These are phyloP conservation scores for Antrodiella citrinella DNA, from an alignment of 768 basidiomycete genomes.

Conservation along the genomic window DNA sequence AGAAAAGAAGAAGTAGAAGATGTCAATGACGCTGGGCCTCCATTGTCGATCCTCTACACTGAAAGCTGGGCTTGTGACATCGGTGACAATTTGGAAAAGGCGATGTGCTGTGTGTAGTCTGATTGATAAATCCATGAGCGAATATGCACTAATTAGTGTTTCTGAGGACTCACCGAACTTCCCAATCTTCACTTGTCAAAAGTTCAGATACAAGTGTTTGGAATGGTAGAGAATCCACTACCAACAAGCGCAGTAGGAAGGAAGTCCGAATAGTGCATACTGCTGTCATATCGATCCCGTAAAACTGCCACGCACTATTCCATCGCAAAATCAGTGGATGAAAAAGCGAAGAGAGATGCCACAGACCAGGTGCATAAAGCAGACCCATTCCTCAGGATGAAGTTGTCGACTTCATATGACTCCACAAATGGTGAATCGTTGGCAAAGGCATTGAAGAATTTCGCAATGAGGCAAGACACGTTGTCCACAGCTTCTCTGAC, in stretches of 20 bases:
- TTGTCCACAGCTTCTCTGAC: conserved; percentile 40
- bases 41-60: conserved; percentile 59
- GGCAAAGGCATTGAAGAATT: conserved; percentile 55
- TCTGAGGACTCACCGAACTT: conserved; percentile 47
- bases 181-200: conserved; percentile 33
- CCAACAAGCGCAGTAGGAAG: conserved; percentile 49
- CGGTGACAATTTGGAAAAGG: conserved; percentile 58
- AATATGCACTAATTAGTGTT: no score
- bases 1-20: conserved; percentile 55
- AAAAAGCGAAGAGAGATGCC: neutral
- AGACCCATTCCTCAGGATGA: conserved; percentile 54
- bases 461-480: conserved; percentile 44
- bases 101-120: conserved; percentile 48
- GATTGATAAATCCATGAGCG: neutral
- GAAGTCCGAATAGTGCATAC: conserved; percentile 45
- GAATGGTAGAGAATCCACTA: conserved; percentile 59
- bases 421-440: conserved; percentile 54
- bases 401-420: conserved; percentile 64
- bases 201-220: conserved; percentile 37
- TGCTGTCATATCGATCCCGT: conserved; percentile 51
- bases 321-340: neutral
- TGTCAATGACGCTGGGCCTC: conserved; percentile 49
- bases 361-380: conserved; percentile 54
- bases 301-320: conserved; percentile 59
- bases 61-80: conserved; percentile 57